Evolutionary conservation across 192 early-diverging fungal species (phyloP).

Genomic region (Glomus cerebriforme): DNA sequence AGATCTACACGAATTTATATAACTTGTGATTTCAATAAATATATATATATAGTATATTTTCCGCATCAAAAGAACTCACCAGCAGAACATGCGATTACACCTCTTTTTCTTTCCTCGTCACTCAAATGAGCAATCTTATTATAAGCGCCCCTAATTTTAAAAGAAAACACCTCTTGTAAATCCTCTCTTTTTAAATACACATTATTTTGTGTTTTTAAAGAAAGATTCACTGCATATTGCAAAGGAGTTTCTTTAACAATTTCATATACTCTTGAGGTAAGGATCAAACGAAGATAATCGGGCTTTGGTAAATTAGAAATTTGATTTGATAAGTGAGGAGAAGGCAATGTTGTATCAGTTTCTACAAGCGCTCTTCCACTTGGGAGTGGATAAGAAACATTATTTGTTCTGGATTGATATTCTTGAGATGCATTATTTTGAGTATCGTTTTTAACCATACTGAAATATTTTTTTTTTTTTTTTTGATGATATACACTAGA

Average conservation of each 20-base stretch:
- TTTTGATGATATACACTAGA: neutral
- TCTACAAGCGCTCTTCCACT: constrained; percentile 32
- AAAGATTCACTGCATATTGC: constrained; percentile 80
- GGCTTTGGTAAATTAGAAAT: constrained; percentile 39
- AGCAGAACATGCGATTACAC: constrained; percentile 97
- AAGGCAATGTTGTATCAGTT: constrained; percentile 17
- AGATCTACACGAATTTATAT: no score
- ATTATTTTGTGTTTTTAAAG: constrained; percentile 63
- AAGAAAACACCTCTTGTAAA: constrained; percentile 94
- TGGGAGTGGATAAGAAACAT: constrained; percentile 6
- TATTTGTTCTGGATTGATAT: neutral
- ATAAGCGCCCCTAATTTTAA: constrained; percentile 98
- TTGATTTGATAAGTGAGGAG: constrained; percentile 15
- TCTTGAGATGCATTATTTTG: neutral
- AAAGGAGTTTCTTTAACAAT: constrained; percentile 92
- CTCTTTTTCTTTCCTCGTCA: constrained; percentile 72
- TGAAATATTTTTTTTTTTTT: neutral
- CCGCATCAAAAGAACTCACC: constrained; percentile 41
- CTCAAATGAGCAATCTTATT: constrained; percentile 87
- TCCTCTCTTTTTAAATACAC: constrained; percentile 95
- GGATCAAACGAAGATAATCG: constrained; percentile 92
- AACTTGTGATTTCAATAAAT: no score
- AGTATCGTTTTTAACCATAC: neutral
- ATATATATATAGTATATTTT: no score
- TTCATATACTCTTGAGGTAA: constrained; percentile 94